Base-by-base conservation (phyloP, 345 rosid genomes). In the Brassica juncea region DNA sequence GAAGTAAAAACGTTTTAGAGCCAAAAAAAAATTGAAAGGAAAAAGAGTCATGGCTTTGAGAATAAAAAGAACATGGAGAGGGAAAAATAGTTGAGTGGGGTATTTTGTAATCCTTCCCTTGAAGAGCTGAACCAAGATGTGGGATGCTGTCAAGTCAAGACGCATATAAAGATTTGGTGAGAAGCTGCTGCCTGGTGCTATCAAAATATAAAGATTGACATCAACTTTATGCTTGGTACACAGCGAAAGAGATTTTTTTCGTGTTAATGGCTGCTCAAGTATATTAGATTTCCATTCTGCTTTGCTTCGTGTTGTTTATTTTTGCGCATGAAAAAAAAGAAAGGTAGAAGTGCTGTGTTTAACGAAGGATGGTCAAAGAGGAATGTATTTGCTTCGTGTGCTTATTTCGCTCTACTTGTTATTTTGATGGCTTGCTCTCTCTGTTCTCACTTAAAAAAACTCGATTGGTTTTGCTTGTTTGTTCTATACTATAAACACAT, bases 81-180 rank as follows among this genome's bases (percentile, higher is more conserved):
- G 66, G 44, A 52, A 42, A 10, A 57, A 32, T 58, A 65, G 19
- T 55, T n/a, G 58, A 72, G 77, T 12, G 67, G 74, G 71, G 84
- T 75, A 21, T 57, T 42, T 57, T 14, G 14, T 32, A 30, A 63
- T 42, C 12, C 34, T 70, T 65, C 15, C 32, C 68, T 42, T 15
- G 73, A 60, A 66, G 59, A 66, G 64, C 64, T 57, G 34, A 10
- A 64, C 21, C 68, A 59, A 66, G 73, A 58, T 31, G 64, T 23
- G 23, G 72, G 77, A 28, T 71, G 58, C 23, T 71, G 47, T 82
- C 82, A 82, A 61, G 78, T 73, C 78, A 82, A 79, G 71, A 77
- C 44, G 82, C 86, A 70, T 83, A 82, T 87, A 80, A 71, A 63
- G 81, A 82, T 83, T 76, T 77, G 84, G 89, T 81, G 89, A 88